Evolutionary conservation across 331 rosid species (phyloP).

Genomic region (Rhamnella rubrinervis): DNA sequence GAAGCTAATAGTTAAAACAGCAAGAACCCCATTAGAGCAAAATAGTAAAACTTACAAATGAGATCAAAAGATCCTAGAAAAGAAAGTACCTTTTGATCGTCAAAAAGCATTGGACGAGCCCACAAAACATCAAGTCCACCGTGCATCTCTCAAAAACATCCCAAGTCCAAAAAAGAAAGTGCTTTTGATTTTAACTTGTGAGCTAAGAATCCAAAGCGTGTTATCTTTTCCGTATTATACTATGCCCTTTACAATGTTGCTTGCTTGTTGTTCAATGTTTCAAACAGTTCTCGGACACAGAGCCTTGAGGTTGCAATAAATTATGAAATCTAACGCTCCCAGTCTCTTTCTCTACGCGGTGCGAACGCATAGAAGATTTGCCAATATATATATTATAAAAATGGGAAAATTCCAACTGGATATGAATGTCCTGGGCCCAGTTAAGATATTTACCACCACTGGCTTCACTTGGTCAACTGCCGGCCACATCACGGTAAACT

Average conservation of each 20-base stretch:
- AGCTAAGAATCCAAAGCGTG: slow-evolving; percentile 73
- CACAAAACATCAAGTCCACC: slow-evolving; percentile 58
- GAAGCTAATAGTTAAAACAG: slow-evolving; percentile 39
- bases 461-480: slow-evolving; percentile 12
- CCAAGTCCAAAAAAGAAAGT: slow-evolving; percentile 5
- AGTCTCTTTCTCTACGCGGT: slow-evolving; percentile 15
- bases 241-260: slow-evolving; percentile 17
- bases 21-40: slow-evolving; percentile 40
- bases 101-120: slow-evolving; percentile 59
- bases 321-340: slow-evolving; percentile 40
- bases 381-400: no score
- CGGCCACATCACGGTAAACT: not conserved
- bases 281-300: slow-evolving; percentile 21
- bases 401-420: not conserved
- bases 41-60: slow-evolving; percentile 26
- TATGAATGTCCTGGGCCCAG: slow-evolving; percentile 27
- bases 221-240: not conserved
- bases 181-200: slow-evolving; percentile 42
- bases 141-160: slow-evolving; percentile 47
- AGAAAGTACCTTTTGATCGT: slow-evolving; percentile 52
- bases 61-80: slow-evolving; percentile 25
- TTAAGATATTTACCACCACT: not conserved
- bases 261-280: slow-evolving; percentile 16
- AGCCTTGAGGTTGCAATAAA: slow-evolving; percentile 42
- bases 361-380: slow-evolving; percentile 25